A percentile compares a stretch with the other conserved stretches of the same genome.
Evolutionary conservation across 306 rosid genomes (phyloP).

Genomic region (Boehmeria nivea): DNA sequence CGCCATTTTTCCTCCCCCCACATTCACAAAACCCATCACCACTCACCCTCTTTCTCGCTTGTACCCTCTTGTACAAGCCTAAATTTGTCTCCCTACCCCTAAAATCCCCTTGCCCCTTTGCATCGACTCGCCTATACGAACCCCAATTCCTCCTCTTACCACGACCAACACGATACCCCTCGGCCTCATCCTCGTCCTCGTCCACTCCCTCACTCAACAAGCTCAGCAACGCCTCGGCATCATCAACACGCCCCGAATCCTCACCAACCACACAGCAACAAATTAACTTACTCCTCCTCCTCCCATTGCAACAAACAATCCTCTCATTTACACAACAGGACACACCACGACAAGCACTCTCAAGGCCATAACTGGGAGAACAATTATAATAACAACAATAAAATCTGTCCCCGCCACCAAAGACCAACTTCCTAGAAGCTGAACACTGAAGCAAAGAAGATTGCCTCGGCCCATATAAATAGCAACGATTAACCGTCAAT

Average conservation of each 20-base stretch:
- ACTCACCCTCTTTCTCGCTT: slow-evolving; percentile 33
- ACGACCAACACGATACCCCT: slow-evolving; percentile 29
- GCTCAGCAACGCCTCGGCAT: slow-evolving; percentile 57
- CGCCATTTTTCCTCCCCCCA: slow-evolving; percentile 21
- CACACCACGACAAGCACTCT: slow-evolving; percentile 32
- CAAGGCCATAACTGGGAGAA: slow-evolving; percentile 36
- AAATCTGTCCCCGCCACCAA: slow-evolving; percentile 36
- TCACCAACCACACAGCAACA: slow-evolving; percentile 31
- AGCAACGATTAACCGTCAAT: slow-evolving; percentile 35
- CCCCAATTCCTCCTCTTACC: slow-evolving; percentile 31
- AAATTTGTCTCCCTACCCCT: slow-evolving; percentile 34
- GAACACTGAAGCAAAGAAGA: slow-evolving; percentile 68
- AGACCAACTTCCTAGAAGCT: slow-evolving; percentile 60
- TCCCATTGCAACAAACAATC: slow-evolving; percentile 32
- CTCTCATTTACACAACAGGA: slow-evolving; percentile 34
- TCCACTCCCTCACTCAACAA: slow-evolving; percentile 67
- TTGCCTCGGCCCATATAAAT: slow-evolving; percentile 71
- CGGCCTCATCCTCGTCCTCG: slow-evolving; percentile 37
- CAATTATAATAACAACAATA: slow-evolving; percentile 29
- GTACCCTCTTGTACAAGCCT: slow-evolving; percentile 34
- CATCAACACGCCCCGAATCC: slow-evolving; percentile 33
- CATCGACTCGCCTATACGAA: slow-evolving; percentile 39
- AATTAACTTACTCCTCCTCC: slow-evolving; percentile 39
- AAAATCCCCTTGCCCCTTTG: slow-evolving; percentile 27
- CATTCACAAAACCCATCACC: slow-evolving; percentile 7